phyloP scores from a whole-genome alignment of 2,329 filamentous ascomycete species.

The Aspergillus niger region DNA sequence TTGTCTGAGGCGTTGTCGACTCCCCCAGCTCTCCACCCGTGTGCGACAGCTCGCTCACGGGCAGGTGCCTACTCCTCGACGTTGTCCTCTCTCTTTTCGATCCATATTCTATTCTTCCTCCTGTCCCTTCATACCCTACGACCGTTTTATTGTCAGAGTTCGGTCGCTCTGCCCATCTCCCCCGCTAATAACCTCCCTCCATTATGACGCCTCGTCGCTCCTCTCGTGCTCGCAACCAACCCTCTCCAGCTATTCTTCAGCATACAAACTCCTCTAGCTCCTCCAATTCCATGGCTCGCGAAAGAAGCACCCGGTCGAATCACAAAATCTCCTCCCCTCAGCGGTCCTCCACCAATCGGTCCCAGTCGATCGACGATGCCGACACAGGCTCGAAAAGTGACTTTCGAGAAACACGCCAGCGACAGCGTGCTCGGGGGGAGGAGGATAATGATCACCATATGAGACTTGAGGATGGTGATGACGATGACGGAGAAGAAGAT shows the following conservation, averaged over 20 bases:
- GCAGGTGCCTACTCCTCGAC: conserved; percentile 20
- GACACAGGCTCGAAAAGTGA: conserved; percentile 58
- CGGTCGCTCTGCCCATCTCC: conserved; percentile 16
- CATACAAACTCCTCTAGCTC: conserved; percentile 78
- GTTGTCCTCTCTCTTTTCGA: conserved; percentile 3
- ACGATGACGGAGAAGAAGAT: conserved; percentile 64
- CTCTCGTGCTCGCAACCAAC: conserved; percentile 82
- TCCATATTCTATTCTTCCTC: conserved; percentile 11
- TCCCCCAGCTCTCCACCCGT: conserved; percentile 25
- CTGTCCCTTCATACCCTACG: conserved; percentile 4
- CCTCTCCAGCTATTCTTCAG: conserved; percentile 67
- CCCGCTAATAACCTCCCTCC: conserved; percentile 13
- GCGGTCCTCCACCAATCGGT: conserved; percentile 67
- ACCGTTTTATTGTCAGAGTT: conserved; percentile 9
- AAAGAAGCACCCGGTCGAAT: conserved; percentile 71
- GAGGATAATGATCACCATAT: conserved; percentile 60
- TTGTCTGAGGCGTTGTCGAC: conserved; percentile 23
- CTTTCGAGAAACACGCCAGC: conserved; percentile 70
- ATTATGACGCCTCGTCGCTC: conserved; percentile 77
- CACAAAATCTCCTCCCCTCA: conserved; percentile 72
- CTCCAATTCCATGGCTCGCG: conserved; percentile 70
- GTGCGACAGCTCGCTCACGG: conserved; percentile 29
- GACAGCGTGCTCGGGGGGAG: conserved; percentile 72
- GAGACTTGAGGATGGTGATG: conserved; percentile 44
- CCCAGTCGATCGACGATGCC: conserved; percentile 57